These are phyloP conservation scores for Stephanodiscus triporus DNA, from an alignment of 108 stramenopile species.

Conservation along the genomic window DNA sequence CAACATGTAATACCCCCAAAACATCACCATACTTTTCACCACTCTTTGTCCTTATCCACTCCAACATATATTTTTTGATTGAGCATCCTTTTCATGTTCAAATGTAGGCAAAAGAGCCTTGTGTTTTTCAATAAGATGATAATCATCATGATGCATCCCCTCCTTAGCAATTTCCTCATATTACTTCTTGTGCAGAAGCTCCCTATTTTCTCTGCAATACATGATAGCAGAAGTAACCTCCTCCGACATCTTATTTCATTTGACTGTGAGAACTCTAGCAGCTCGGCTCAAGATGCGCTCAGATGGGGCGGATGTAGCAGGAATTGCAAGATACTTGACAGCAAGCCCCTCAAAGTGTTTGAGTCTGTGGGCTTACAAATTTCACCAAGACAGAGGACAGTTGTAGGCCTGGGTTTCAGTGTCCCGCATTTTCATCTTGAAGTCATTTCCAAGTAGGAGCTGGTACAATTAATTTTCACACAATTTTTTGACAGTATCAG, in stretches of 20 bases:
- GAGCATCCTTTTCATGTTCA: conserved; percentile 22
- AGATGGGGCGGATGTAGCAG: conserved; percentile 6
- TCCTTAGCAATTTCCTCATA: conserved; percentile 1
- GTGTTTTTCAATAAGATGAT: background rate
- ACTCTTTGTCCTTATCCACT: conserved; percentile 6
- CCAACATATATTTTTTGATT: too few species aligned
- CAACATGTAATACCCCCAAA: too few species aligned
- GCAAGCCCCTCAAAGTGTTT: conserved; percentile 1
- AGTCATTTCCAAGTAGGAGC: conserved; percentile 2
- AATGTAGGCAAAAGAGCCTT: conserved; percentile 17
- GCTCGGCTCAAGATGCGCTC: conserved; percentile 3
- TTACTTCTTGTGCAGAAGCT: conserved; percentile 3
- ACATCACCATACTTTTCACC: too few species aligned
- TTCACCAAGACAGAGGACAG: background rate
- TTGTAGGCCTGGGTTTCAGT: background rate
- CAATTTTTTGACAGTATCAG: background rate
- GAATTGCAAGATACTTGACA: conserved; percentile 5
- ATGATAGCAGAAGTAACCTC: conserved; percentile 5
- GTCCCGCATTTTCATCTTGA: background rate
- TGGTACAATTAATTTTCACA: background rate
- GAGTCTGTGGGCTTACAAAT: background rate
- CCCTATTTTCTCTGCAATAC: background rate
- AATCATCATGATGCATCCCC: background rate
- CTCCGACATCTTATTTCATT: background rate
- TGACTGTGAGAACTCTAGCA: background rate